Percentiles rank a stretch among this genome's conserved stretches.
phyloP scores from a whole-genome alignment of 495 filamentous ascomycete species.

The Apiosordaria backusii region DNA sequence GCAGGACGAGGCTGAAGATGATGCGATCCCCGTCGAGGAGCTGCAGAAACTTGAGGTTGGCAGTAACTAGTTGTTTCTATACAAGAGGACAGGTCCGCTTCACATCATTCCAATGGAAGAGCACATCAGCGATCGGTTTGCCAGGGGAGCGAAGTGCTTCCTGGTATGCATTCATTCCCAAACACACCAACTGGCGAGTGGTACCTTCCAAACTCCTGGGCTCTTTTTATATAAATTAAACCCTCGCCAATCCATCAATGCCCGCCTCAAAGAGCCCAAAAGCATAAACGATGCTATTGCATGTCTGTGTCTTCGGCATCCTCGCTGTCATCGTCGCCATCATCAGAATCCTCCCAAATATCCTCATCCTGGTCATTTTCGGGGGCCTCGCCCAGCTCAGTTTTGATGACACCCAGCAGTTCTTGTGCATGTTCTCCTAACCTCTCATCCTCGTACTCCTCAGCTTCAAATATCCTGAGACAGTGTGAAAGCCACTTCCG shows the following conservation, averaged over 20 bases:
- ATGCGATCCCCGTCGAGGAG: constrained; percentile 49
- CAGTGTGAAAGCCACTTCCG: constrained; percentile 60
- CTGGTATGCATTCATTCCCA: not conserved
- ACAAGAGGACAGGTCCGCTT: not conserved
- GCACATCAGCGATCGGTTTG: not conserved
- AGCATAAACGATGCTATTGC: not conserved
- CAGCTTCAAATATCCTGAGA: constrained; percentile 54
- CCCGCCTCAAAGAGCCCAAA: not conserved
- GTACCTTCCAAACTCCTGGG: not conserved
- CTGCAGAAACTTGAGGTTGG: constrained; percentile 66
- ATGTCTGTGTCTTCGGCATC: constrained; percentile 31
- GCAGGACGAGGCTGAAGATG: constrained; percentile 62
- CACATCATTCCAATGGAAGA: not conserved
- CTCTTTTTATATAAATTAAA: not conserved
- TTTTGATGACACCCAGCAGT: constrained; percentile 52
- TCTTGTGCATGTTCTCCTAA: constrained; percentile 64
- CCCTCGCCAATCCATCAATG: not conserved
- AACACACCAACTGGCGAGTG: not conserved
- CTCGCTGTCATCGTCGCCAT: constrained; percentile 43
- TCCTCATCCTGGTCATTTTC: constrained; percentile 52
- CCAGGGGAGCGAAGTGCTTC: not conserved
- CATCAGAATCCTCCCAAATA: constrained; percentile 29
- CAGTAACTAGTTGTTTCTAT: constrained; percentile 20
- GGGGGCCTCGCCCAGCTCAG: constrained; percentile 51
- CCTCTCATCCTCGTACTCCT: constrained; percentile 70